Conservation (phyloP, 768 basidiomycete genomes). For the Mycena epipterygia region DNA sequence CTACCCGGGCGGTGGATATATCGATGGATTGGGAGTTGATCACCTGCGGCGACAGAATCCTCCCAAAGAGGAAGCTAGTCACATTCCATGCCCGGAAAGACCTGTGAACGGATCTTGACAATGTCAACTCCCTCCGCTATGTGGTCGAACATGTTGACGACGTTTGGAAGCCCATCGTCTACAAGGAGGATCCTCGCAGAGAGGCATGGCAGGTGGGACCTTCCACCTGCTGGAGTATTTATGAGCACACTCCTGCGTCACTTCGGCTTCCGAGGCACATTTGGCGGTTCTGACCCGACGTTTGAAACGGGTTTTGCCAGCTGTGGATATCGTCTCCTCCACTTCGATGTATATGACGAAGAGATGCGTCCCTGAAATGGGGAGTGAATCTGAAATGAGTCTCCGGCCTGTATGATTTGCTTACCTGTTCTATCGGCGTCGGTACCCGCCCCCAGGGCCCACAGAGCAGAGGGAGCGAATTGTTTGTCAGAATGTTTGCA, state of each 20-base stretch:
- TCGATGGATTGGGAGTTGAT: neutral
- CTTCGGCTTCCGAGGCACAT: slow-evolving; percentile 19
- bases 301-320: slow-evolving; percentile 4
- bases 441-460: slow-evolving; percentile 17
- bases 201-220: slow-evolving; percentile 10
- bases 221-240: slow-evolving; percentile 14
- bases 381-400: neutral
- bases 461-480: neutral
- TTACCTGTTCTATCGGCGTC: slow-evolving; percentile 20
- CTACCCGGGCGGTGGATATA: slow-evolving; percentile 1
- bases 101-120: slow-evolving; percentile 10
- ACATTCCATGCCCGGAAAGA: slow-evolving; percentile 18
- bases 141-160: neutral
- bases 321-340: slow-evolving; percentile 5
- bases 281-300: slow-evolving; percentile 21
- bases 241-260: slow-evolving; percentile 5
- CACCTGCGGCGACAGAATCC: slow-evolving; percentile 8
- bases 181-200: slow-evolving; percentile 12
- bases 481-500: slow-evolving; percentile 12
- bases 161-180: slow-evolving; percentile 15
- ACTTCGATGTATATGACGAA: slow-evolving; percentile 20
- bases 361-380: slow-evolving; percentile 11
- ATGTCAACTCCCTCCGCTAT: slow-evolving; percentile 4
- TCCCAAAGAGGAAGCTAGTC: slow-evolving; percentile 19
- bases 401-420: slow-evolving; percentile 2